A percentile compares a stretch with the other conserved stretches of the same genome.
These are phyloP conservation scores for Corymbia citriodora DNA, from an alignment of 441 rosid species.

Conservation along the genomic window DNA sequence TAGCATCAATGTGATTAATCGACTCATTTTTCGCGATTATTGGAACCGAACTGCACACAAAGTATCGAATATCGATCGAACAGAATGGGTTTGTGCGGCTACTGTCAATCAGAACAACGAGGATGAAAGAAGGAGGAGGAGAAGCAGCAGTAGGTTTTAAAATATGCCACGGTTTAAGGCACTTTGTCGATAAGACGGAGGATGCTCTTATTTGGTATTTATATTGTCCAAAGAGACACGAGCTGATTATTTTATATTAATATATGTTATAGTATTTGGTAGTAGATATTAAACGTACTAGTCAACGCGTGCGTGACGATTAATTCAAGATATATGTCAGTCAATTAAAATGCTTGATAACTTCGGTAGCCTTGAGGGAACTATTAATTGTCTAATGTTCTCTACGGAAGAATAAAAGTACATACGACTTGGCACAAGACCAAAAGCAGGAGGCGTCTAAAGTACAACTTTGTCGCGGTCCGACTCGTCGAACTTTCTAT, in stretches of 20 bases:
- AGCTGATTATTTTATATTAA: background rate
- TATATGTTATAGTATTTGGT: background rate
- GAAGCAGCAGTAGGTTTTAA: background rate
- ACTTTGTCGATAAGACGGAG: background rate
- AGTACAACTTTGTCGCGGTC: background rate
- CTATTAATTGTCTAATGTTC: background rate
- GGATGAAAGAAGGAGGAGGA: background rate
- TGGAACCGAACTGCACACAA: background rate
- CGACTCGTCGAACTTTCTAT: background rate
- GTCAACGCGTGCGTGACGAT: background rate
- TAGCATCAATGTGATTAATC: background rate
- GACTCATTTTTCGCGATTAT: background rate
- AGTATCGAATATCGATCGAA: rapidly evolving
- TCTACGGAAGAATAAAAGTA: background rate
- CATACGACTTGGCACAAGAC: background rate
- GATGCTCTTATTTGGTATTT: background rate
- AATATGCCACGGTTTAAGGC: background rate
- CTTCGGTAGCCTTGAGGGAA: background rate
- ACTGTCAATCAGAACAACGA: background rate
- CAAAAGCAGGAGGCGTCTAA: background rate
- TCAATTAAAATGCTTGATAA: background rate
- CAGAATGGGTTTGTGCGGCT: rapidly evolving
- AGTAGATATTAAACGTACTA: rapidly evolving
- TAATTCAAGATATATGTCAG: background rate
- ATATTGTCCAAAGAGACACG: background rate